Conservation (phyloP, 306 rosid species). For the Cicer bijugum region DNA sequence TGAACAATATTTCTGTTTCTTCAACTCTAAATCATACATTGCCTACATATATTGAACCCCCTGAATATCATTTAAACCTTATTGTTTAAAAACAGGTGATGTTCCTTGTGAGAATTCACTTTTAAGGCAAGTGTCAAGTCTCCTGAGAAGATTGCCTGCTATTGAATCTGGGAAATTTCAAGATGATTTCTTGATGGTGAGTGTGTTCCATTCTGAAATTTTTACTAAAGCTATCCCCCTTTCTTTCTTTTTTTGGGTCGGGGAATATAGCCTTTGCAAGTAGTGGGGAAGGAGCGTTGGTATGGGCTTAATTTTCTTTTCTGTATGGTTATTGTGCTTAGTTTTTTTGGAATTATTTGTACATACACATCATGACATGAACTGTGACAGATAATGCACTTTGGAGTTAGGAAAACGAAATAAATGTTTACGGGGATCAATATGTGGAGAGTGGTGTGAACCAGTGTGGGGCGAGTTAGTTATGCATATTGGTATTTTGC, state of each 20-base stretch:
- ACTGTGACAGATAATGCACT: background rate
- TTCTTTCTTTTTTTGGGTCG: background rate
- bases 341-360: slow-evolving; percentile 18
- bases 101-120: slow-evolving; percentile 86
- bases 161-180: slow-evolving; percentile 87
- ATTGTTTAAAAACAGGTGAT: slow-evolving; percentile 60
- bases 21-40: slow-evolving; percentile 12
- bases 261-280: slow-evolving; percentile 26
- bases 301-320: slow-evolving; percentile 3
- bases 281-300: background rate
- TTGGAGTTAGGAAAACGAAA: slow-evolving; percentile 6
- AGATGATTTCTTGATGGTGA: slow-evolving; percentile 95
- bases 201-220: slow-evolving; percentile 44
- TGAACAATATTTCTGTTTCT: slow-evolving; percentile 40
- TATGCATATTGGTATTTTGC: slow-evolving; percentile 11
- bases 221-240: slow-evolving; percentile 10
- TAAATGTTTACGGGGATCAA: background rate
- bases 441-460: background rate
- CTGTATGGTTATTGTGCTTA: slow-evolving; percentile 4
- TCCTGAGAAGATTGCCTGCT: slow-evolving; percentile 88
- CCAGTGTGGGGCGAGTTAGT: background rate
- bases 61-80: slow-evolving; percentile 7
- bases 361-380: slow-evolving; percentile 33
- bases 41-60: slow-evolving; percentile 19
- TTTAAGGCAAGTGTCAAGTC: slow-evolving; percentile 91